Evolutionary conservation across 768 basidiomycete species (phyloP), one percentile per base, ranked within the genome.

Genomic region (Pleurotus cornucopiae): DNA sequence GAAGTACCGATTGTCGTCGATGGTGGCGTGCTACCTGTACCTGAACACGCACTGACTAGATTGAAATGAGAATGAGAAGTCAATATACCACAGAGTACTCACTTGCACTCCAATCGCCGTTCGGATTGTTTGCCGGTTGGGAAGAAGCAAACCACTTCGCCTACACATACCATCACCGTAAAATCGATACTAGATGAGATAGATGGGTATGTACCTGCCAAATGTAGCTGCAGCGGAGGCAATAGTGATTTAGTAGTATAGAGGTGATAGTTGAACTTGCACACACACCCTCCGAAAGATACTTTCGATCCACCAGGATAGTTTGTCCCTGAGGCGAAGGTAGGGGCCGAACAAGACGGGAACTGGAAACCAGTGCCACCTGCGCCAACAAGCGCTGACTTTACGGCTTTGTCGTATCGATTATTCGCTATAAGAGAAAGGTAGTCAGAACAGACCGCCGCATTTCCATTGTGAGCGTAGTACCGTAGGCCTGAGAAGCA

Each of bases 321-420:
- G 55, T 64, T 71, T 6, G 66, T 73, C 14, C 82, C 80, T 6
- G 78, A 64, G 49, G 72, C 70, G 62, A 69, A 88, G 0, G 81
- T 75, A 14, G 82, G 72, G 7, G 84, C 82, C 40, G 78, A 74
- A 64, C 85, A 88, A 49, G 79, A 60, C 13, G 85, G 84, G 68
- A 75, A 87, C 2, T 79, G 81, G 67, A 88, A 88, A 6, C 85
- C 84, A 14, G 81, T 83, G n/a, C 84, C 83, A 46, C 86, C 85
- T 37, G 85, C 81, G 12, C 80, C 79, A 12, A 69, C 67, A 38
- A 88, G 72, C 23, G 80, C 76, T 57, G 78, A 76, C 69, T 89
- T 88, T 58, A 86, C 80, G 5, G 76, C 80, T 13, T 76, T 64
- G 62, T 86, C 84, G 60, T 78, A 88, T 25, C 81, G 77, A 56